Conservation (phyloP, 75 land plant species). For the Cupressus sempervirens region DNA sequence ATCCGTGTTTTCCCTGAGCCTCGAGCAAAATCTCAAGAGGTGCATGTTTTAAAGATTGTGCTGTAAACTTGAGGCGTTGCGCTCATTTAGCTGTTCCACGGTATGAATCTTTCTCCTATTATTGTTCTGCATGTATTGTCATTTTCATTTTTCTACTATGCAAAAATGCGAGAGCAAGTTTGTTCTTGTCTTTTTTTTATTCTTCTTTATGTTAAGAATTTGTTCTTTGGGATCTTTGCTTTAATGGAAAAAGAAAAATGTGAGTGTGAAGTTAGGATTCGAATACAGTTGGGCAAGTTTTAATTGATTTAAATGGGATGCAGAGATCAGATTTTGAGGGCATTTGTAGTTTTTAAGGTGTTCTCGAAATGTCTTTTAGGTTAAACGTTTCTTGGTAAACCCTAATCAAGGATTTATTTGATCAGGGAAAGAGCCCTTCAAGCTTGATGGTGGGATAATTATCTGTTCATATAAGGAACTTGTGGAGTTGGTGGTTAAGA, state of each 20-base stretch:
- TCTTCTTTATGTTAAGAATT: not conserved
- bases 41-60: not conserved
- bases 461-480: not conserved
- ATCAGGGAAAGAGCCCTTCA: not conserved
- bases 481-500: not conserved
- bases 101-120: not conserved
- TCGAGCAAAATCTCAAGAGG: not conserved
- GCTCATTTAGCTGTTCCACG: not conserved
- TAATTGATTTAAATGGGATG: not conserved
- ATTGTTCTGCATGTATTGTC: not conserved
- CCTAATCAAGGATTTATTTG: not conserved
- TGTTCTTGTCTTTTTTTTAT: not conserved
- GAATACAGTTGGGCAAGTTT: not conserved
- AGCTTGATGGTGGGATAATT: not conserved
- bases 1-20: not conserved
- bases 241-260: not conserved
- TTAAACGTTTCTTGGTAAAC: not conserved
- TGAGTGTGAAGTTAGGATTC: not conserved
- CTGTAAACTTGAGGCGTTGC: not conserved
- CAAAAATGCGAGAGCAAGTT: not conserved
- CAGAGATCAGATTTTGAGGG: not conserved
- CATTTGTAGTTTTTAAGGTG: not conserved
- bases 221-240: not conserved
- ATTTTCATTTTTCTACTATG: not conserved
- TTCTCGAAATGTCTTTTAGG: not conserved